Percentiles rank a stretch among this genome's conserved stretches.
These are phyloP conservation scores for Schizonepeta tenuifolia DNA, from an alignment of 257 asterid species.

Conservation along the genomic window DNA sequence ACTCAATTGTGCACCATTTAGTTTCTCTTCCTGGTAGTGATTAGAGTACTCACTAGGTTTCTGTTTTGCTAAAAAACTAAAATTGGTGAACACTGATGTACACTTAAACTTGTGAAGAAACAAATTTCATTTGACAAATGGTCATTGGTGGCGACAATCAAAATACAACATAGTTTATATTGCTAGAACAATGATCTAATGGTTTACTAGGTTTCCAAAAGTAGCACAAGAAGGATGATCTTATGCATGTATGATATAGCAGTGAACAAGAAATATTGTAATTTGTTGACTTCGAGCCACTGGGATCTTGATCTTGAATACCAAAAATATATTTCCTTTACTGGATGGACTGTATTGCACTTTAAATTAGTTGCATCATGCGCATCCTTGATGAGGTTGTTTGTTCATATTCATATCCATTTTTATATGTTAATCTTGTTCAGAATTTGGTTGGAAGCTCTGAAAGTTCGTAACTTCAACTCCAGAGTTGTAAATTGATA, in stretches of 20 bases:
- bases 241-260: neutral
- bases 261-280: neutral
- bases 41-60: slow-evolving; percentile 19
- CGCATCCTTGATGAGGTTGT: neutral
- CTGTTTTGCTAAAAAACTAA: slow-evolving; percentile 7
- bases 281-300: too few species aligned
- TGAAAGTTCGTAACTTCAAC: slow-evolving; percentile 15
- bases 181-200: slow-evolving; percentile 6
- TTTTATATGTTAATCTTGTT: neutral
- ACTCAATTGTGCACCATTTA: neutral
- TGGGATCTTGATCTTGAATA: too few species aligned
- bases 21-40: slow-evolving; percentile 5
- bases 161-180: neutral
- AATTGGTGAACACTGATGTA: neutral
- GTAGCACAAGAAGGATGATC: slow-evolving; percentile 7
- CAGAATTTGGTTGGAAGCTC: slow-evolving; percentile 19
- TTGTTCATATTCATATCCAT: slow-evolving; percentile 13
- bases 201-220: slow-evolving; percentile 18
- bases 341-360: neutral
- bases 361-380: neutral
- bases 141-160: neutral
- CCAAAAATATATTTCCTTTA: neutral
- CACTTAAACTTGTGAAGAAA: slow-evolving; percentile 11
- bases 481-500: slow-evolving; percentile 15
- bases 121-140: neutral